These are phyloP conservation scores for Cyclaneusma minus DNA, from an alignment of 2,329 filamentous ascomycete genomes.

Conservation along the genomic window DNA sequence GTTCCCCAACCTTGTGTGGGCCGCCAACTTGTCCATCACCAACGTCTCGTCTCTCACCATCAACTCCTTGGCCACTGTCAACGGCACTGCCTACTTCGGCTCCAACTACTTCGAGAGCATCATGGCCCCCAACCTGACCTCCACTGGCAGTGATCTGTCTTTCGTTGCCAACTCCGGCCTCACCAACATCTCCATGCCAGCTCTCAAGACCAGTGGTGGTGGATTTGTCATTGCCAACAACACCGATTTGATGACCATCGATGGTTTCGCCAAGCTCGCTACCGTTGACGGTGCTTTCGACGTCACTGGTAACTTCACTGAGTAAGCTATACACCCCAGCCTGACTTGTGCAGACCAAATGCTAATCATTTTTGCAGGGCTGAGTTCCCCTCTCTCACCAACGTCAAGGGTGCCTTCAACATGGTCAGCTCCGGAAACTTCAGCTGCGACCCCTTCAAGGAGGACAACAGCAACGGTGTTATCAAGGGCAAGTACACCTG, in stretches of 20 bases:
- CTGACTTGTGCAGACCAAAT: background rate
- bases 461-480: conserved; percentile 18
- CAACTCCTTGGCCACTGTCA: conserved; percentile 58
- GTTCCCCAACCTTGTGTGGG: conserved; percentile 65
- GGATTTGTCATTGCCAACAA: conserved; percentile 85
- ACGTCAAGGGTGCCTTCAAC: conserved; percentile 59
- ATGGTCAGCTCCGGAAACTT: conserved; percentile 22
- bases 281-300: conserved; percentile 67
- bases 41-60: conserved; percentile 63
- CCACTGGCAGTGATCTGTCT: conserved; percentile 42
- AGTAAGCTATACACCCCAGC: conserved; percentile 37
- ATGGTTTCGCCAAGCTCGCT: conserved; percentile 52
- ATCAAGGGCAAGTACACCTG: conserved; percentile 32
- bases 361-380: conserved; percentile 38
- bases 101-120: conserved; percentile 53
- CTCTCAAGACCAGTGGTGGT: conserved; percentile 54
- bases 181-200: conserved; percentile 61
- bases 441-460: conserved; percentile 13
- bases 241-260: conserved; percentile 50
- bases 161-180: conserved; percentile 47
- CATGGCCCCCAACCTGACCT: conserved; percentile 54
- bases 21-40: conserved; percentile 67
- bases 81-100: conserved; percentile 72
- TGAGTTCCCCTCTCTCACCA: conserved; percentile 46
- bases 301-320: conserved; percentile 69